phyloP scores from a whole-genome alignment of 2,329 filamentous ascomycete species.

The Ploettnerulaceae sp. region DNA sequence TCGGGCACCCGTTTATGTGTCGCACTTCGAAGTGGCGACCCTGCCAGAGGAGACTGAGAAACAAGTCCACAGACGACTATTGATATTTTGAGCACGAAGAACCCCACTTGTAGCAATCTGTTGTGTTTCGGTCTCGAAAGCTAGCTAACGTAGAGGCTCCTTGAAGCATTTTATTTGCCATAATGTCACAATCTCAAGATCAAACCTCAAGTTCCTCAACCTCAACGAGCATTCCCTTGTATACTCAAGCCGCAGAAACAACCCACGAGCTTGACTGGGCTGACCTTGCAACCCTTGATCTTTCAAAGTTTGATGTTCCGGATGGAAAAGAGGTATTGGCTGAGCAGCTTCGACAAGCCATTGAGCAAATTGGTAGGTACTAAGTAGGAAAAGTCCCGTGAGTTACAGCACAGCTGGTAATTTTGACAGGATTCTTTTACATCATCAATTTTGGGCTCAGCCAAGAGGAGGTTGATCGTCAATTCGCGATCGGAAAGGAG shows the following conservation, averaged over 20 bases:
- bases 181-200: background rate
- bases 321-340: slow-evolving; percentile 47
- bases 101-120: too few species aligned
- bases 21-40: too few species aligned
- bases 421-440: slow-evolving; percentile 54
- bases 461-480: slow-evolving; percentile 52
- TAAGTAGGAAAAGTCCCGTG: background rate
- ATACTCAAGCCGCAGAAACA: background rate
- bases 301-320: slow-evolving; percentile 42
- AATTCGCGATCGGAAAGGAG: slow-evolving; percentile 54
- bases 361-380: slow-evolving; percentile 38
- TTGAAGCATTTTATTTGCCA: background rate
- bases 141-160: background rate
- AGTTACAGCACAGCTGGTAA: background rate
- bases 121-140: background rate
- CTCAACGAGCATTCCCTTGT: background rate
- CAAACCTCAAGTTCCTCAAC: background rate
- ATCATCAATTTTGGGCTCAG: slow-evolving; percentile 54
- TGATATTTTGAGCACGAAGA: too few species aligned
- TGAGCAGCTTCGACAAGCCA: slow-evolving; percentile 45
- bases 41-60: too few species aligned
- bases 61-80: too few species aligned
- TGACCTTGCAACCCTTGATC: slow-evolving; percentile 36
- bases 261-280: slow-evolving; percentile 9
- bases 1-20: too few species aligned